Conservation (phyloP, 1,284 basidiomycete species). For the Athelia sp. region DNA sequence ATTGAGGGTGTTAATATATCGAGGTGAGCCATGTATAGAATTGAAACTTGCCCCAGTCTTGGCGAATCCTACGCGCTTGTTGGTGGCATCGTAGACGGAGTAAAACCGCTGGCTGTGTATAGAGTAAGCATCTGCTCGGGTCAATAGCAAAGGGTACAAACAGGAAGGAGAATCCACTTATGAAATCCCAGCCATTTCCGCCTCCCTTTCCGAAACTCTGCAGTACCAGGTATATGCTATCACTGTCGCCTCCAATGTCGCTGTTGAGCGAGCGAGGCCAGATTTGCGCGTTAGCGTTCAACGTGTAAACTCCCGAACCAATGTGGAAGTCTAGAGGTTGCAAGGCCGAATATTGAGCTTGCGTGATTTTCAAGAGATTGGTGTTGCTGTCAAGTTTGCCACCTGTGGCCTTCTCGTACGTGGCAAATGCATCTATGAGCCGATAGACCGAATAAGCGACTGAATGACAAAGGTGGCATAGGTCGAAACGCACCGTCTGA, state of each 20-base stretch:
- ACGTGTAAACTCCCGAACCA: conserved; percentile 29
- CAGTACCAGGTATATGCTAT: conserved; percentile 46
- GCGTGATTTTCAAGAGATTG: conserved; percentile 34
- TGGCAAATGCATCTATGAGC: conserved; percentile 23
- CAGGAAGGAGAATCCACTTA: conserved; percentile 27
- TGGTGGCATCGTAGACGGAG: conserved; percentile 1
- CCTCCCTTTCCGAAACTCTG: conserved; percentile 33
- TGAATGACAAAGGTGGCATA: not conserved
- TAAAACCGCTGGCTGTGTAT: not conserved
- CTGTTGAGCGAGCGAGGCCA: conserved; percentile 41
- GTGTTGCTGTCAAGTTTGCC: conserved; percentile 29
- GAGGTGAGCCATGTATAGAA: no score
- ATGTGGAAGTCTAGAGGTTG: conserved; percentile 38
- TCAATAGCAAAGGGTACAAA: conserved; percentile 11
- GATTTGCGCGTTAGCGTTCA: conserved; percentile 45
- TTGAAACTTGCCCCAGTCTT: not conserved
- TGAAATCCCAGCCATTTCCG: conserved; percentile 45
- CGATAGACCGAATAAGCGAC: not conserved
- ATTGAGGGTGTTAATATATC: no score
- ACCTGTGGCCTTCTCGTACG: conserved; percentile 31
- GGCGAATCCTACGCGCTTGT: not conserved
- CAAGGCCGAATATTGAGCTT: conserved; percentile 30
- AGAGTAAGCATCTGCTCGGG: not conserved
- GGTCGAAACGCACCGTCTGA: not conserved
- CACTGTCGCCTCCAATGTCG: conserved; percentile 33